Percentiles rank a stretch among this genome's conserved stretches.
Conservation (phyloP, 305 asterid genomes). For the Fraxinus velutina region DNA sequence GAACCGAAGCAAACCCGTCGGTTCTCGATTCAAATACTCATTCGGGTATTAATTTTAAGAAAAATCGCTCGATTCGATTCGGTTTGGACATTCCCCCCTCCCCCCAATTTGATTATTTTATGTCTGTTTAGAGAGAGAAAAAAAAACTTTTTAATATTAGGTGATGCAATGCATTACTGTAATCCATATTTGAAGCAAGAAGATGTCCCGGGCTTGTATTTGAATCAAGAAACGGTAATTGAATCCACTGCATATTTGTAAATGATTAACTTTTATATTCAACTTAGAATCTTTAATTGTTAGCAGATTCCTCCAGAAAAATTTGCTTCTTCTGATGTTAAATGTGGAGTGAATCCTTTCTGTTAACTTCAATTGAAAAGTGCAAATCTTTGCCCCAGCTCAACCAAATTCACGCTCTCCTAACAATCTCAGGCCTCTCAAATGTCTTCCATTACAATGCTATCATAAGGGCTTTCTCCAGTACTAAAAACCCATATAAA, state of each 20-base stretch:
- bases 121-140: neutral
- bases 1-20: too few relatives aligned
- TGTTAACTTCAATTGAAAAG: conserved; percentile 32
- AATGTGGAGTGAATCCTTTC: neutral
- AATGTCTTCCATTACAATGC: conserved; percentile 50
- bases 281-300: neutral
- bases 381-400: conserved; percentile 53
- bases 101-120: neutral
- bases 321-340: neutral
- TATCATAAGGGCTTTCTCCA: conserved; percentile 60
- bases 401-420: conserved; percentile 62
- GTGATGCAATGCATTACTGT: neutral
- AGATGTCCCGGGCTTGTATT: neutral
- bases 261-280: neutral
- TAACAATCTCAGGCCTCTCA: conserved; percentile 53
- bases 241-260: neutral
- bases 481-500: conserved; percentile 46
- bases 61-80: too few relatives aligned
- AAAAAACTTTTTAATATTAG: neutral
- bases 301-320: neutral
- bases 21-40: too few relatives aligned
- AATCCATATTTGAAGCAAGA: neutral
- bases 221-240: neutral
- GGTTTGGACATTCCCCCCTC: too few relatives aligned
- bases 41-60: too few relatives aligned